Evolutionary conservation across 352 stramenopile species (phyloP), one percentile per base, ranked within the genome.

Genomic region (Globisporangium nodosum): DNA sequence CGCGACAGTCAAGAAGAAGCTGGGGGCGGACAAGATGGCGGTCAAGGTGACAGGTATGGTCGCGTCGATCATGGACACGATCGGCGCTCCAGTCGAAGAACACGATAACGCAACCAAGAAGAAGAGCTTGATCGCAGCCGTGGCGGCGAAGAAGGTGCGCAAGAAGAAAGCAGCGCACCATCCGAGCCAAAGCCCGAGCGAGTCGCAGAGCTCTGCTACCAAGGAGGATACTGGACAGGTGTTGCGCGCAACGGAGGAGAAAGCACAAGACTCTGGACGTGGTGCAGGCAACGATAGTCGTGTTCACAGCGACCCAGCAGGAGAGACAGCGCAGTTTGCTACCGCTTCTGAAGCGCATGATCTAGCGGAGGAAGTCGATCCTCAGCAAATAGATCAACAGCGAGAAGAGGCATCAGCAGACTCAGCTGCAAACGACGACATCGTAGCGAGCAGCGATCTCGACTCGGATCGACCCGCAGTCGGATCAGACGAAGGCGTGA

Each of bases 1-100:
- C 0, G 49, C 70, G 18, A 80, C 71, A 0, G 63, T 85, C 2
- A 78, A 74, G 49, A 86, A 84, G 60, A 90, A 82, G 46, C 27
- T 84, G 16, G 79, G 71, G 1, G 49, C 54, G 8, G 70, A 82
- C 49, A 87, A 78, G 49, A 78, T 80, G 49, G 67, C 69, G 13
- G 65, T 88, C 43, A 76, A 73, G 48, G 70, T 89, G 50, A 84
- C 79, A 3, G 69, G 71, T 16, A 85, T 87, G 77, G 77, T 78
- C n/a, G 79, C 77, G 20, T 63, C 69, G 13, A 85, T 89, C 33
- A 62, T 87, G 3, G 77, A 89, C 42, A 71, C 68, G 48, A 65
- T 87, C 16, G 56, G 68, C 9, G 54, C 53, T 2, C 56, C 64
- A 16, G 49, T 43, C 27, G 15, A 68, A 30, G 49, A 58, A 39